Percentiles rank a stretch among this genome's conserved stretches.
phyloP scores from a whole-genome alignment of 805 yeast genomes.

The Kuraishia borneana region DNA sequence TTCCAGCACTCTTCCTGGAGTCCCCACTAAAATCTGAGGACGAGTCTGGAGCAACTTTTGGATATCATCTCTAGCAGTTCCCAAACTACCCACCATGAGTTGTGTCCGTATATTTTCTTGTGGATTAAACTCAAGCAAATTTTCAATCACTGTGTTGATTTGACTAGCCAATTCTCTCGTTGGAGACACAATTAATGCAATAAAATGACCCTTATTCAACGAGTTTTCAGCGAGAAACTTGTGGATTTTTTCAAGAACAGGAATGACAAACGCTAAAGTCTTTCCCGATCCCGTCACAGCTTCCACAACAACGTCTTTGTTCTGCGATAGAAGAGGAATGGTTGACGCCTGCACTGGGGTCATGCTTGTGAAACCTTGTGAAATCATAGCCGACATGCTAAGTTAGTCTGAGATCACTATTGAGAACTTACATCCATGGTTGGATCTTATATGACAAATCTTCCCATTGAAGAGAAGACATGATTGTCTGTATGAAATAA shows the following conservation, averaged over 20 bases:
- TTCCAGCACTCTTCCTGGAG: conserved; percentile 85
- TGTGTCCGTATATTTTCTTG: conserved; percentile 42
- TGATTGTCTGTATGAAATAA: conserved; percentile 6
- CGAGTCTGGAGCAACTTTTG: conserved; percentile 36
- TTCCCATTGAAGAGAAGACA: conserved; percentile 50
- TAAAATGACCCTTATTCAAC: conserved; percentile 52
- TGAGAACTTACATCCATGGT: conserved; percentile 43
- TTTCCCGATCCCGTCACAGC: conserved; percentile 99
- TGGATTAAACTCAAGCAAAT: conserved; percentile 47
- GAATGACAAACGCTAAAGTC: conserved; percentile 82
- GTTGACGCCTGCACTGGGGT: conserved; percentile 97
- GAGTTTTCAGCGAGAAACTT: conserved; percentile 11
- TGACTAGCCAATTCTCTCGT: conserved; percentile 57
- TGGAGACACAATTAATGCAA: conserved; percentile 66
- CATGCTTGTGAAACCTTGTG: conserved; percentile 71
- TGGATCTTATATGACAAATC: conserved; percentile 38
- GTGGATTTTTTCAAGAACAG: conserved; percentile 57
- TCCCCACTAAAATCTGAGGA: conserved; percentile 78
- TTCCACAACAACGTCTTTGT: conserved; percentile 93
- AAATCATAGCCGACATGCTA: conserved; percentile 45
- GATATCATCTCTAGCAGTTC: conserved; percentile 61
- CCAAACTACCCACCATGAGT: conserved; percentile 51
- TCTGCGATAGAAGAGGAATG: conserved; percentile 70
- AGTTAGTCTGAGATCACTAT: background rate
- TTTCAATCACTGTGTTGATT: conserved; percentile 54